phyloP scores from a whole-genome alignment of 1,284 basidiomycete species.

The Cutaneotrichosporon sp. region DNA sequence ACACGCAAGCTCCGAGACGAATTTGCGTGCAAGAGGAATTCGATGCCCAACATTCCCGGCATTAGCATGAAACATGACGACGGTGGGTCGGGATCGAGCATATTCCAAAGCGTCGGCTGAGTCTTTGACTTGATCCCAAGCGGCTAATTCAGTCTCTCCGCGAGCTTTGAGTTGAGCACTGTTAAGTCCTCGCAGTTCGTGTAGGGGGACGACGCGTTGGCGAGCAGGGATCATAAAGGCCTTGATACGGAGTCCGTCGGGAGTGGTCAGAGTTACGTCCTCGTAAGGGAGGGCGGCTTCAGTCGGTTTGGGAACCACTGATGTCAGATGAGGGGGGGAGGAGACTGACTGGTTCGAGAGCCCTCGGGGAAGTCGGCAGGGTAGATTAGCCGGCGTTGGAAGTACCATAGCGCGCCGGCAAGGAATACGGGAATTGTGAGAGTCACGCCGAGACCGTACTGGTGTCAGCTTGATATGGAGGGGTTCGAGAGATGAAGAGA shows the following conservation, averaged over 20 bases:
- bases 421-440: constrained; percentile 31
- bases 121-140: constrained; percentile 39
- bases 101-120: constrained; percentile 55
- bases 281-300: constrained; percentile 70
- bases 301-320: constrained; percentile 70
- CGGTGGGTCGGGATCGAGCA: constrained; percentile 69
- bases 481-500: no score
- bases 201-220: constrained; percentile 25
- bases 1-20: constrained; percentile 73
- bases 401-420: constrained; percentile 74
- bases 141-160: constrained; percentile 28
- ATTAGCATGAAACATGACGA: constrained; percentile 90
- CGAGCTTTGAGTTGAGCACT: constrained; percentile 30
- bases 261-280: constrained; percentile 65
- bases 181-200: constrained; percentile 30
- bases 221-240: constrained; percentile 62
- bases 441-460: constrained; percentile 43
- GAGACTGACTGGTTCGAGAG: constrained; percentile 65
- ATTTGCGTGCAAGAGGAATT: constrained; percentile 82
- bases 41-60: constrained; percentile 68
- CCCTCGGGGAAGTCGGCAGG: constrained; percentile 81
- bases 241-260: constrained; percentile 63
- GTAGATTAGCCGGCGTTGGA: constrained; percentile 84
- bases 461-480: constrained; percentile 4
- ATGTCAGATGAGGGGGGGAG: background rate